A percentile compares a stretch with the other conserved stretches of the same genome.
Evolutionary conservation across 306 rosid species (phyloP).

Genomic region (Albizia julibrissin): DNA sequence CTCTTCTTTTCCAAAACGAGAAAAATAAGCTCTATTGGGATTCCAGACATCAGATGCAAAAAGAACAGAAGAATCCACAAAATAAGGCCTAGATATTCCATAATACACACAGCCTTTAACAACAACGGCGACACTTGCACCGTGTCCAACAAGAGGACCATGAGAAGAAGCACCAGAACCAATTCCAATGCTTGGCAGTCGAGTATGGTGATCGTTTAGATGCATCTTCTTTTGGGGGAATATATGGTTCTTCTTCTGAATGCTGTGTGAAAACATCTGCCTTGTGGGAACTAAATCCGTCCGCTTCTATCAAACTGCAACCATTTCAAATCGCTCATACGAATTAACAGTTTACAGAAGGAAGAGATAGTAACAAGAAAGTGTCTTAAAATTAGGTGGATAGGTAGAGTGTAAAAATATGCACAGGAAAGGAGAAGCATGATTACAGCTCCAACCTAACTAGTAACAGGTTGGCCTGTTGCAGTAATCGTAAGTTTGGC

Average conservation of each 20-base stretch:
- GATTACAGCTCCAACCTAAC: constrained; percentile 43
- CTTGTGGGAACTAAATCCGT: constrained; percentile 23
- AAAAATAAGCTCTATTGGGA: not conserved
- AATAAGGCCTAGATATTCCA: constrained; percentile 25
- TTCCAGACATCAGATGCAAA: not conserved
- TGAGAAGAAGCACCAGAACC: constrained; percentile 37
- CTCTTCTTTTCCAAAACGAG: not conserved
- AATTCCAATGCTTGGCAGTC: constrained; percentile 6
- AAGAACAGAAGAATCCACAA: not conserved
- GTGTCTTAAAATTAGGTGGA: constrained; percentile 27
- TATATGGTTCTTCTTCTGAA: constrained; percentile 20
- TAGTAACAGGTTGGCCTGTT: constrained; percentile 30
- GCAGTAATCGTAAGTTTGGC: not conserved
- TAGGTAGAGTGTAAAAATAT: constrained; percentile 35
- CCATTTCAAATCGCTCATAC: constrained; percentile 27
- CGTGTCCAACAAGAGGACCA: constrained; percentile 39
- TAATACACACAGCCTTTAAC: constrained; percentile 35
- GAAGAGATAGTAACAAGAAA: not conserved
- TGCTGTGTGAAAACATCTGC: constrained; percentile 11
- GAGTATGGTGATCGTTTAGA: constrained; percentile 19
- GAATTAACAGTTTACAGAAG: constrained; percentile 10
- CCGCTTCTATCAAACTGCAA: constrained; percentile 53
- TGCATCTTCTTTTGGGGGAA: not conserved
- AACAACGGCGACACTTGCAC: constrained; percentile 12
- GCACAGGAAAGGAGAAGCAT: constrained; percentile 32